Conservation (phyloP, 2,329 filamentous ascomycete genomes). For the Exophiala sp. region DNA sequence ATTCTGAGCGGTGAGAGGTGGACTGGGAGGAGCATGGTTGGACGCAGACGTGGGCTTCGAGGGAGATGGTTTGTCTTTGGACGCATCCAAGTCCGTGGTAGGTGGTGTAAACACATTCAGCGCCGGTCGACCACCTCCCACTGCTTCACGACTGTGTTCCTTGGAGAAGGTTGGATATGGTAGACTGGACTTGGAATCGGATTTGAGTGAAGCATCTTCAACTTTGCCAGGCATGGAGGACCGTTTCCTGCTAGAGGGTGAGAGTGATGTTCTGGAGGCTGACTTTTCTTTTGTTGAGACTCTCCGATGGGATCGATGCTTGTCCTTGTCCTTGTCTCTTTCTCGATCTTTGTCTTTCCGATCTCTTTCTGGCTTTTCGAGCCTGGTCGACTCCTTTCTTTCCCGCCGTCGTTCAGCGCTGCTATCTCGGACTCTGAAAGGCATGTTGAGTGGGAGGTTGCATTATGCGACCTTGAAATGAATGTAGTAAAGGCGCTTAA, state of each 20-base stretch:
- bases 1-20: slow-evolving; percentile 43
- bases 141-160: slow-evolving; percentile 81
- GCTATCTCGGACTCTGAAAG: slow-evolving; percentile 27
- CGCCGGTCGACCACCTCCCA: slow-evolving; percentile 53
- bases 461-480: slow-evolving; percentile 23
- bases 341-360: slow-evolving; percentile 18
- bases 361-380: slow-evolving; percentile 23
- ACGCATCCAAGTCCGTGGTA: slow-evolving; percentile 60
- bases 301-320: slow-evolving; percentile 22
- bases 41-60: slow-evolving; percentile 18
- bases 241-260: slow-evolving; percentile 28
- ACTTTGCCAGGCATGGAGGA: slow-evolving; percentile 30
- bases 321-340: slow-evolving; percentile 19
- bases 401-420: slow-evolving; percentile 25
- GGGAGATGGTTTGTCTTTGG: slow-evolving; percentile 37
- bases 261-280: slow-evolving; percentile 27
- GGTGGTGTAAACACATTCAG: slow-evolving; percentile 59
- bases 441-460: slow-evolving; percentile 24
- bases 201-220: slow-evolving; percentile 16
- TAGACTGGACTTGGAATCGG: slow-evolving; percentile 46
- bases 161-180: slow-evolving; percentile 84
- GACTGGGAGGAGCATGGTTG: slow-evolving; percentile 42
- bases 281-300: slow-evolving; percentile 24
- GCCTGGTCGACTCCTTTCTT: slow-evolving; percentile 23
- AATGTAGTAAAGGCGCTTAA: slow-evolving; percentile 23